Conservation (phyloP, 805 yeast species). For the Myxozyma udenii region DNA sequence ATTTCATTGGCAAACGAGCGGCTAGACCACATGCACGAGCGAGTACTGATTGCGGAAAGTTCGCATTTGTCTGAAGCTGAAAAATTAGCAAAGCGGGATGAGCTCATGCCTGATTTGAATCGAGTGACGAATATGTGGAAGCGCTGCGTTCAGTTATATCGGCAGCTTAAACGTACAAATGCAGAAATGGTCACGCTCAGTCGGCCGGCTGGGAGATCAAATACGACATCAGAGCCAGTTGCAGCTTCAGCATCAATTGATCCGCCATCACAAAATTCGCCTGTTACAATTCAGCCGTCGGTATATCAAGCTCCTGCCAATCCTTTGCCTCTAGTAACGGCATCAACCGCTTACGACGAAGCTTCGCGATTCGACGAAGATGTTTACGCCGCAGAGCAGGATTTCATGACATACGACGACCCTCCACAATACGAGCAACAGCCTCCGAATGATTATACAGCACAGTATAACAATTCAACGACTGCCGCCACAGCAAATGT, state of each 20-base stretch:
- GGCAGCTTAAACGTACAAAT: background rate
- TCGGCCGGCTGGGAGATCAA: background rate
- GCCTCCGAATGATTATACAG: background rate
- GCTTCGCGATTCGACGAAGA: background rate
- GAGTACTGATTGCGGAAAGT: constrained; percentile 19
- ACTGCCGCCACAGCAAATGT: background rate
- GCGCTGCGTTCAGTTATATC: constrained; percentile 4
- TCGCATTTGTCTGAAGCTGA: constrained; percentile 2
- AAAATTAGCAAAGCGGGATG: constrained; percentile 6
- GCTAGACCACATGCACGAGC: constrained; percentile 14
- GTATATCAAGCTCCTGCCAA: background rate
- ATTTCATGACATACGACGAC: background rate
- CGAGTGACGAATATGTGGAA: constrained; percentile 10
- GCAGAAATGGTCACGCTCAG: background rate
- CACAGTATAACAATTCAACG: background rate
- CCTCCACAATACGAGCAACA: background rate
- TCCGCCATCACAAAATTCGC: no score
- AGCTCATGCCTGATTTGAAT: constrained; percentile 10
- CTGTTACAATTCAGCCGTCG: background rate
- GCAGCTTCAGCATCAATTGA: background rate
- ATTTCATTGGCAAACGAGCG: constrained; percentile 4
- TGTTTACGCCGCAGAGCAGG: background rate
- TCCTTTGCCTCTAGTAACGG: background rate
- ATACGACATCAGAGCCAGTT: background rate
- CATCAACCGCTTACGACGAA: background rate